These are phyloP conservation scores for Salix exigua DNA, from an alignment of 345 rosid species.

Conservation along the genomic window DNA sequence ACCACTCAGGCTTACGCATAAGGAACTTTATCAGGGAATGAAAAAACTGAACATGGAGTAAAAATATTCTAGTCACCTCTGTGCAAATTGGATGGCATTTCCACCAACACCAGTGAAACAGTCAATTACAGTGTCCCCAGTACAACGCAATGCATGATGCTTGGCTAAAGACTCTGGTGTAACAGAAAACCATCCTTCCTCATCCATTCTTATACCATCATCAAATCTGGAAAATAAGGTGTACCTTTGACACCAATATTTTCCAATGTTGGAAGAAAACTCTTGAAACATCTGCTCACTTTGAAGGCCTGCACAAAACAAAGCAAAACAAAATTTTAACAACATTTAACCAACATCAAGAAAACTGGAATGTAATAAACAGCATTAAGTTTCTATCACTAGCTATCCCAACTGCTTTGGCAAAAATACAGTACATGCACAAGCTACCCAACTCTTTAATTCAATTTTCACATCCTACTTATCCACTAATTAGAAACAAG, in stretches of 20 bases:
- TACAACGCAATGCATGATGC: slow-evolving; percentile 79
- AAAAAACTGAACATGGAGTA: neutral
- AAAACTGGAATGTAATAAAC: neutral
- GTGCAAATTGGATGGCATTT: slow-evolving; percentile 86
- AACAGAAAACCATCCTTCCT: slow-evolving; percentile 99
- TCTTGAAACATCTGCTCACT: slow-evolving; percentile 38
- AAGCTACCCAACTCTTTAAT: neutral
- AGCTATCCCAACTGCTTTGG: neutral
- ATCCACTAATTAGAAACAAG: too few relatives aligned
- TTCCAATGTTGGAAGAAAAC: slow-evolving; percentile 40
- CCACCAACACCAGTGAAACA: slow-evolving; percentile 96
- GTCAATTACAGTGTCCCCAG: slow-evolving; percentile 54
- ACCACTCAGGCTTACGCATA: neutral
- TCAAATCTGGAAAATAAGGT: slow-evolving; percentile 72
- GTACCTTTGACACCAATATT: slow-evolving; percentile 91
- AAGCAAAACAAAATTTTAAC: neutral
- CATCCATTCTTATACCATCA: slow-evolving; percentile 81
- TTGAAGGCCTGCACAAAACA: slow-evolving; percentile 41
- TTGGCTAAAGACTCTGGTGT: slow-evolving; percentile 83
- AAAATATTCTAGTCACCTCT: slow-evolving; percentile 35
- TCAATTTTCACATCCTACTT: too few relatives aligned
- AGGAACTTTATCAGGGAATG: slow-evolving; percentile 1
- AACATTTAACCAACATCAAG: neutral
- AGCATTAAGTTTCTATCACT: neutral
- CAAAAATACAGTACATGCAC: neutral